Evolutionary conservation across 345 rosid genomes (phyloP), one percentile per base, ranked within the genome.

Genomic region (Eucalyptus pauciflora): DNA sequence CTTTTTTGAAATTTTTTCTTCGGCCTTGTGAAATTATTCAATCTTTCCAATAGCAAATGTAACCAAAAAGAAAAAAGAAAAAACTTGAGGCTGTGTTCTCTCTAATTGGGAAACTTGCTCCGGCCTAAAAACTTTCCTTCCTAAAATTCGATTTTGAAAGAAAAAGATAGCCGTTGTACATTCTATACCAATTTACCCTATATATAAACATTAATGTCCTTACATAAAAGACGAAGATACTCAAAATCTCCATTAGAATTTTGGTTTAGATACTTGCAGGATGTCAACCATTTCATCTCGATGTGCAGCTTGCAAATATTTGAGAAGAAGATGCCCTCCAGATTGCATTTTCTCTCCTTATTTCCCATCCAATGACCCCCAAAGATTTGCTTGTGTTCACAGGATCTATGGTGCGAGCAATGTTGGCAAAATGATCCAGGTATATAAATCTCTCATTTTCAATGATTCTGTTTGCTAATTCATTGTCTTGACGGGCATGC

Each of bases 391-490:
- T 69, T 90, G 86, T 48, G 88, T 95, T 89, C 99, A 95, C 89
- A 92, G 90, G 92, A 93, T 96, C 91, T 94, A 95, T 91, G 98
- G 98, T 29, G 98, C 99, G 81, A 94, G 96, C 89, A 96, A 94
- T 86, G 97, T 95, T 86, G 94, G 92, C 86, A 95, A 94, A 86
- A 88, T 96, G 94, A 95, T 96, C 86, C 95, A 94, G 95, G 97
- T 94, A 92, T 7, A 8, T 85, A 10, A 15, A 86, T 89, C 25
- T 37, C 46, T 71, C 46, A 5, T 71, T 37, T 69, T 54, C 15
- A 52, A 51, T 49, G n/a, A 11, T 45, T 54, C 56, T 88, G 46
- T 81, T 50, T 80, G 56, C 58, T 29, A 27, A 22, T 80, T 22
- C 86, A 12, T 88, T 45, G 25, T 71, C 87, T 37, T 20, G 87